Evolutionary conservation across 176 grass and related monocot species (phyloP), one percentile per base, ranked within the genome.

Genomic region (Ampelocalamus luodianensis): DNA sequence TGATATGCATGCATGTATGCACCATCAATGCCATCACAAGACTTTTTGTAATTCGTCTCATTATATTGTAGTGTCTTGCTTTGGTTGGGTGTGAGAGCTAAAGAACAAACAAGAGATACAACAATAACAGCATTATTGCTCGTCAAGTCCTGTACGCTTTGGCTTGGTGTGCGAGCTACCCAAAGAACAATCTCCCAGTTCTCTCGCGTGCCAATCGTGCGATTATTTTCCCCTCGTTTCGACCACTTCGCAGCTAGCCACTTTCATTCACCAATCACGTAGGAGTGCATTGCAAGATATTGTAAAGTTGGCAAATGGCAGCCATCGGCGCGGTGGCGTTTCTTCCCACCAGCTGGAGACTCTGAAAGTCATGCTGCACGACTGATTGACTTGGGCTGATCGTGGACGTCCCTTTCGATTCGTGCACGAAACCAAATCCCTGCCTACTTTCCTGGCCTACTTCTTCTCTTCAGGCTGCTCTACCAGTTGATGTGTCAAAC

Each of bases 361-460:
- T 10, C 74, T 44, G 70, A 81, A 69, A 89, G 88, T 85, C 82
- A 76, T 34, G 44, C 65, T 45, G 44, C 65, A 6, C 43, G 71
- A 86, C 71, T 20, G 36, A 74, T 22, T 76, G 78, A 89, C 83
- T 5, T 8, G 38, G 32, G 40, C 22, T 43, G 4, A 46, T 29
- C 60, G 36, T 81, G 67, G 56, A 37, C 24, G 68, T 84, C 75
- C 16, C 59, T 74, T 46, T 79, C 46, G 13, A 18, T 58, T 36
- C 67, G 29, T 77, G 71, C 63, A 40, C 9, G 69, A 22, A 65
- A 68, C 78, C 64, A 62, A 62, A 85, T 64, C 42, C 11, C 5
- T n/a, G 10, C 29, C 61, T 5, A 10, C 83, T 46, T 65, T 55
- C 1, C 34, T 37, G 17, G 11, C 72, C 40, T 51, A 37, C 51